phyloP scores from a whole-genome alignment of 1,139 yeast species.

The Nematodospora anomalae region DNA sequence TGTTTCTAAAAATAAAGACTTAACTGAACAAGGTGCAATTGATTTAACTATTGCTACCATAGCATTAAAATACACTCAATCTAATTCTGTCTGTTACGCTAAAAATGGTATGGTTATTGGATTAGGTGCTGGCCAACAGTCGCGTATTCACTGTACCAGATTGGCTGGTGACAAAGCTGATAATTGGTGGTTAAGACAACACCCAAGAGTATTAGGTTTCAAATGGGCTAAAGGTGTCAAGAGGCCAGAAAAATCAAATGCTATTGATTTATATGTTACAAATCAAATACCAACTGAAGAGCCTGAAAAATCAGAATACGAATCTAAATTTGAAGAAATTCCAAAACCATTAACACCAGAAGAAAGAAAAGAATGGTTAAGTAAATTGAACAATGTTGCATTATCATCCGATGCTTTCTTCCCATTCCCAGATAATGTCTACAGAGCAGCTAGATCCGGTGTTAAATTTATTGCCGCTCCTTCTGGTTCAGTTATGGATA shows the following conservation, averaged over 20 bases:
- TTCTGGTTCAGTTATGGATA: slow-evolving; percentile 96
- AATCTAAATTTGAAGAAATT: slow-evolving; percentile 76
- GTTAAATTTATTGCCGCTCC: slow-evolving; percentile 96
- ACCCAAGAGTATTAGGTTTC: slow-evolving; percentile 87
- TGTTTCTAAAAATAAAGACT: slow-evolving; percentile 79
- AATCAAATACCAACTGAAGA: slow-evolving; percentile 88
- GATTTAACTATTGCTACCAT: slow-evolving; percentile 96
- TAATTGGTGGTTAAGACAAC: slow-evolving; percentile 99
- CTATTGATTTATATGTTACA: slow-evolving; percentile 90
- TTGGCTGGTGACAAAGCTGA: slow-evolving; percentile 99
- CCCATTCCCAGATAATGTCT: slow-evolving; percentile 99
- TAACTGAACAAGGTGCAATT: slow-evolving; percentile 88
- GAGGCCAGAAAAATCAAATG: slow-evolving; percentile 98
- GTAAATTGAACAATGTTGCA: slow-evolving; percentile 79
- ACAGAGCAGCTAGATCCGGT: slow-evolving; percentile 95
- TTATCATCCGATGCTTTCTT: slow-evolving; percentile 96
- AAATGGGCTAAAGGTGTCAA: slow-evolving; percentile 98
- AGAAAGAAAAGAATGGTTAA: slow-evolving; percentile 87
- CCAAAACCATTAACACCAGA: slow-evolving; percentile 81
- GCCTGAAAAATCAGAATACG: slow-evolving; percentile 92
- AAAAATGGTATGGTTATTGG: slow-evolving; percentile 99
- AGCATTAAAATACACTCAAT: slow-evolving; percentile 95
- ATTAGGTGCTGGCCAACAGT: slow-evolving; percentile 98
- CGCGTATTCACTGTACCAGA: slow-evolving; percentile 98
- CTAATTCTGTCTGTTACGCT: slow-evolving; percentile 97